Conservation (phyloP, 2,329 filamentous ascomycete species). For the Fusarium dimerum region DNA sequence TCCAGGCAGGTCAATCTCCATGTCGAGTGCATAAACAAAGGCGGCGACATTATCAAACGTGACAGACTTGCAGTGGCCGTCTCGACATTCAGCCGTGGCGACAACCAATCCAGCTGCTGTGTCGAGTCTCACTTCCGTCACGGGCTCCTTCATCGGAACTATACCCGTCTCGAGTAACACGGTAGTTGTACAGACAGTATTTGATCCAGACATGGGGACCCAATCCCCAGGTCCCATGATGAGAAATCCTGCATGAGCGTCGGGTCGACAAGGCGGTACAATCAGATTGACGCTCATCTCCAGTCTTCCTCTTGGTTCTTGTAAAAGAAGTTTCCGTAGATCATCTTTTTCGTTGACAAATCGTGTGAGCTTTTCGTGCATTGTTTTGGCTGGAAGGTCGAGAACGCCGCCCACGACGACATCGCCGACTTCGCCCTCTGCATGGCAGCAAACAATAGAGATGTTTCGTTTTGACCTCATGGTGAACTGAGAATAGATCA, state of each 20-base stretch:
- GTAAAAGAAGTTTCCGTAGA: conserved; percentile 38
- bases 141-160: conserved; percentile 42
- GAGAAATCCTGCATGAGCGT: conserved; percentile 44
- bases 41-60: conserved; percentile 44
- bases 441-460: background rate
- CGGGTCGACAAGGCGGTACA: conserved; percentile 41
- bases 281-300: conserved; percentile 39
- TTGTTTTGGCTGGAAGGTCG: background rate
- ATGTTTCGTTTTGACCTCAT: background rate
- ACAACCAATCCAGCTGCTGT: conserved; percentile 34
- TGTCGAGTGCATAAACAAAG: conserved; percentile 41
- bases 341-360: conserved; percentile 30
- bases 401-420: background rate
- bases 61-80: conserved; percentile 41
- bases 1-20: conserved; percentile 38
- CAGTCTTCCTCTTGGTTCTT: conserved; percentile 42
- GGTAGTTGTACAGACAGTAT: conserved; percentile 44
- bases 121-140: conserved; percentile 36
- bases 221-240: conserved; percentile 28
- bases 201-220: conserved; percentile 40
- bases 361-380: background rate
- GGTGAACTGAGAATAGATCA: background rate
- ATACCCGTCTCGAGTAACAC: conserved; percentile 49
- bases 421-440: background rate
- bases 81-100: conserved; percentile 41